Evolutionary conservation across 306 rosid species (phyloP).

Genomic region (Erythrophleum fordii): DNA sequence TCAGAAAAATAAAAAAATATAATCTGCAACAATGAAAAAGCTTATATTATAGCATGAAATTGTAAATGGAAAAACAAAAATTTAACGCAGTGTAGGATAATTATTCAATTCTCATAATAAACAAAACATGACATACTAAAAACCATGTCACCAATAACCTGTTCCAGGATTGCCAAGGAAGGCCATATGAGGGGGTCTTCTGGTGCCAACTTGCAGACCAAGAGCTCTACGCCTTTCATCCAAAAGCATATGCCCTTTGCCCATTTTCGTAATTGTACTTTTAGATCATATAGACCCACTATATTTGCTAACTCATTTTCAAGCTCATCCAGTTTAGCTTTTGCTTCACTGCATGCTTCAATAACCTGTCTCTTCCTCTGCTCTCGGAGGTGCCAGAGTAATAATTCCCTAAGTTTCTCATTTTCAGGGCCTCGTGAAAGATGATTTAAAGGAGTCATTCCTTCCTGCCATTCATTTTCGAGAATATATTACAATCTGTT

Average conservation of each 20-base stretch:
- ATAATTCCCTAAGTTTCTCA: slow-evolving; percentile 65
- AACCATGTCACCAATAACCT: slow-evolving; percentile 52
- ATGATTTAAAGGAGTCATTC: slow-evolving; percentile 81
- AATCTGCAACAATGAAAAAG: neutral
- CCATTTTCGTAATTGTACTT: slow-evolving; percentile 83
- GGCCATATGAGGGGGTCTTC: slow-evolving; percentile 97
- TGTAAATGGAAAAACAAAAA: neutral
- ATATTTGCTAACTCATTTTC: slow-evolving; percentile 76
- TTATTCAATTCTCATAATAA: neutral
- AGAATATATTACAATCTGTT: slow-evolving; percentile 30
- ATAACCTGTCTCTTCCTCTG: slow-evolving; percentile 80
- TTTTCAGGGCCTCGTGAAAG: slow-evolving; percentile 77
- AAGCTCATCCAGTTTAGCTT: slow-evolving; percentile 86
- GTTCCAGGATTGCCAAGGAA: slow-evolving; percentile 98
- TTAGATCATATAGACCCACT: slow-evolving; percentile 88
- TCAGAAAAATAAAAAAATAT: neutral
- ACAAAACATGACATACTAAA: too few relatives aligned
- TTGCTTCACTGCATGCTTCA: slow-evolving; percentile 86
- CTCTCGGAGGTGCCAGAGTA: slow-evolving; percentile 66
- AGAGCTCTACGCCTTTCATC: slow-evolving; percentile 94
- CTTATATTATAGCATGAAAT: neutral
- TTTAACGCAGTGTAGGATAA: slow-evolving; percentile 8
- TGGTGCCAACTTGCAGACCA: slow-evolving; percentile 81
- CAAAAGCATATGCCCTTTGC: slow-evolving; percentile 97
- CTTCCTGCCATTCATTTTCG: slow-evolving; percentile 72